Conservation (phyloP, 305 asterid species). For the Fraxinus nigra region DNA sequence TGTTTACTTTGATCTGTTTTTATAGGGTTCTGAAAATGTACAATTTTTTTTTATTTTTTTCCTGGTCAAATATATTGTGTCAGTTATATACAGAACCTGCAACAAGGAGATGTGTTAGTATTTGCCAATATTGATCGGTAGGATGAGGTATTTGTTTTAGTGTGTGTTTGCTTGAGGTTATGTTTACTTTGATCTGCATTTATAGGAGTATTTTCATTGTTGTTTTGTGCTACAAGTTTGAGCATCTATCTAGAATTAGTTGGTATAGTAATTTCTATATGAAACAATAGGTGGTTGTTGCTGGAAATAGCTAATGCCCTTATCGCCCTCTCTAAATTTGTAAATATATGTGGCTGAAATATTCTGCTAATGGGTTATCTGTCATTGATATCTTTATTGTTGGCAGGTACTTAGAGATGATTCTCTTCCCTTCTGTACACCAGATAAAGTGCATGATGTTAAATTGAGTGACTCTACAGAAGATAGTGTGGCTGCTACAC, state of each 20-base stretch:
- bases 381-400: slow-evolving; percentile 21
- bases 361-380: neutral
- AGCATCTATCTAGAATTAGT: slow-evolving; percentile 1
- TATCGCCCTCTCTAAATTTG: neutral
- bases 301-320: neutral
- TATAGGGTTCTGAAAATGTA: neutral
- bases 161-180: neutral
- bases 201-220: neutral
- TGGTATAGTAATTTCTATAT: slow-evolving; percentile 4
- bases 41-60: neutral
- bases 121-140: neutral
- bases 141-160: neutral
- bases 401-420: slow-evolving; percentile 76
- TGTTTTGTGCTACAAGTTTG: neutral
- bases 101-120: neutral
- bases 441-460: slow-evolving; percentile 91
- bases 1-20: neutral
- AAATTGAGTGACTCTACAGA: slow-evolving; percentile 73
- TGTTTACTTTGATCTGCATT: neutral
- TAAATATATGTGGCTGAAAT: neutral
- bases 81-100: neutral
- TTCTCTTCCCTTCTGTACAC: slow-evolving; percentile 65
- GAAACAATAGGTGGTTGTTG: neutral
- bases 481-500: slow-evolving; percentile 45
- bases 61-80: neutral